A percentile compares a stretch with the other conserved stretches of the same genome.
Evolutionary conservation across 2,329 filamentous ascomycete genomes (phyloP).

Genomic region (Trichocomaceae sp.): DNA sequence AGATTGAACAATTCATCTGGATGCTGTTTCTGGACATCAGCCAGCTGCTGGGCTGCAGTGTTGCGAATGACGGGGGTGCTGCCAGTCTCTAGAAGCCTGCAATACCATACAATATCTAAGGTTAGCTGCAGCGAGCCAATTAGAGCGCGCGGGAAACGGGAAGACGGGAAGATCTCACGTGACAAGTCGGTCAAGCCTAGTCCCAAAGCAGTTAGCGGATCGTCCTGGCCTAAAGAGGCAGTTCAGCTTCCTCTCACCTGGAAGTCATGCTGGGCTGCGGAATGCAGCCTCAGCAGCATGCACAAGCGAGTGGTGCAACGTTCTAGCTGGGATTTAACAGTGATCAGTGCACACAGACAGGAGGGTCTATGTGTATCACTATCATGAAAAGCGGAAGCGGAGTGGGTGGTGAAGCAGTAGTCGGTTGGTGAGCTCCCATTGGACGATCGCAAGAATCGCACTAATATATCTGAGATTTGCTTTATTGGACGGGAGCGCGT

Average conservation of each 20-base stretch:
- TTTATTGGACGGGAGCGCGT: slow-evolving; percentile 4
- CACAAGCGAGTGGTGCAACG: slow-evolving; percentile 13
- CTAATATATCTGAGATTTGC: slow-evolving; percentile 7
- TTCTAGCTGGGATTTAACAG: slow-evolving; percentile 13
- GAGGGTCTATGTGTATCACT: background rate
- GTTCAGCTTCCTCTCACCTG: slow-evolving; percentile 27
- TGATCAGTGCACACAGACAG: slow-evolving; percentile 3
- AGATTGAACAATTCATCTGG: slow-evolving; percentile 97
- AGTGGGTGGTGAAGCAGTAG: background rate
- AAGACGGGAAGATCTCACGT: slow-evolving; percentile 54
- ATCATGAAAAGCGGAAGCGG: background rate
- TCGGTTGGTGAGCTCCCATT: slow-evolving; percentile 8
- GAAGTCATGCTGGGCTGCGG: slow-evolving; percentile 32
- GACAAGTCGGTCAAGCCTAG: slow-evolving; percentile 75
- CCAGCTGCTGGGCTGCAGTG: slow-evolving; percentile 92
- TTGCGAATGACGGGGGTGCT: slow-evolving; percentile 94
- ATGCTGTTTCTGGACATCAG: slow-evolving; percentile 96
- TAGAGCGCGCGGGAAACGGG: background rate
- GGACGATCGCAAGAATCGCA: background rate
- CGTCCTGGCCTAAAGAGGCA: background rate
- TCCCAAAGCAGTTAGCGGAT: slow-evolving; percentile 28
- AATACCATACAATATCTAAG: slow-evolving; percentile 12
- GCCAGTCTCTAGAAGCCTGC: slow-evolving; percentile 88
- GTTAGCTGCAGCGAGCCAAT: slow-evolving; percentile 17
- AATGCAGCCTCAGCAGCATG: slow-evolving; percentile 19